These are phyloP conservation scores for Coniferiporia sulphurascens DNA, from an alignment of 1,284 basidiomycete genomes.

Conservation along the genomic window DNA sequence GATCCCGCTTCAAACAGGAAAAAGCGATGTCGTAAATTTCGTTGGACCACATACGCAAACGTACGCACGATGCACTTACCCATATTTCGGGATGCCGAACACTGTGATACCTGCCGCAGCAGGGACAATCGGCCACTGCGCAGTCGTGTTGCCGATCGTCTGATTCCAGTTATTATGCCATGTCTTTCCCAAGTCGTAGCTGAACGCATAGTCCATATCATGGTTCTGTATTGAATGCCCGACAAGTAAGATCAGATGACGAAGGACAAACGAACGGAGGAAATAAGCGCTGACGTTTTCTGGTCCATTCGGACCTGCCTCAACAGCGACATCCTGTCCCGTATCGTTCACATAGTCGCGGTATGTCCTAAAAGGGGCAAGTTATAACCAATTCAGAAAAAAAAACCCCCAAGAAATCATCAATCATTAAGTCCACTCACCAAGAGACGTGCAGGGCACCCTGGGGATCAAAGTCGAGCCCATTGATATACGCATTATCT, in stretches of 20 bases:
- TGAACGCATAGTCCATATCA: conserved; percentile 37
- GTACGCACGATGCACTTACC: conserved; percentile 23
- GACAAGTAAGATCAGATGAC: not conserved
- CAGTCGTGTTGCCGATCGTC: conserved; percentile 27
- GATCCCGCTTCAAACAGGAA: conserved; percentile 30
- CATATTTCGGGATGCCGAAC: conserved; percentile 39
- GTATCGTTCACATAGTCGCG: conserved; percentile 41
- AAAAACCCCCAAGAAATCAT: not conserved
- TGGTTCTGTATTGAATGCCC: conserved; percentile 32
- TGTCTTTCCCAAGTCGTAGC: conserved; percentile 31
- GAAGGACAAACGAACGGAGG: not conserved
- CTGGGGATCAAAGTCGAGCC: conserved; percentile 35
- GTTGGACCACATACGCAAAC: not conserved
- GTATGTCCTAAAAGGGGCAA: conserved; percentile 33
- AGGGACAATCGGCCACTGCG: conserved; percentile 31
- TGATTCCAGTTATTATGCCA: conserved; percentile 39
- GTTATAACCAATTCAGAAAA: not conserved
- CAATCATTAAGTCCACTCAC: conserved; percentile 21
- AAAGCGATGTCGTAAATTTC: not conserved
- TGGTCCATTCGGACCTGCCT: conserved; percentile 43
- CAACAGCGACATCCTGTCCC: conserved; percentile 35
- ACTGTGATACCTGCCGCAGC: conserved; percentile 36
- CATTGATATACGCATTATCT: conserved; percentile 45
- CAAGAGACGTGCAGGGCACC: conserved; percentile 36
- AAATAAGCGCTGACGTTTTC: conserved; percentile 33